Base-by-base conservation (phyloP, 345 rosid species). In the Eucalyptus albens region DNA sequence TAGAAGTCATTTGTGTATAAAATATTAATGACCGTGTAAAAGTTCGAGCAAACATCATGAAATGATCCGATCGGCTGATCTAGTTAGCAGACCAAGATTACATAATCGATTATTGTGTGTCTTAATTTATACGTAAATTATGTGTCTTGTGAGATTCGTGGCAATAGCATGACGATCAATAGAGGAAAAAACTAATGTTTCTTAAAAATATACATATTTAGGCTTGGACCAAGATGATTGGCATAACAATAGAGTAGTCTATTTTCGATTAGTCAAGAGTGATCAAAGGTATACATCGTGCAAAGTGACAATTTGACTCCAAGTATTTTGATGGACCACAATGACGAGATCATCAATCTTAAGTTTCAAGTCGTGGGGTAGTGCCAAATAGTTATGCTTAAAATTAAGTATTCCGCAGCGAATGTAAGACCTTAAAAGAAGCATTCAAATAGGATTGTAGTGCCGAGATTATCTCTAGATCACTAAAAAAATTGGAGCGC, bases 381-480 rank as follows among this genome's bases (percentile, higher is more conserved):
- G 2, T 16, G 24, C 22, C 22, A 33, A 69, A 33, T 16, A 33
- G 2, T 33, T 31, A 69, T 17, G 44, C 7, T 40, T 69, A 40
- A 33, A 69, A 69, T 72, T 3, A 11, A 33, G 22, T 10, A 19
- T 72, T 19, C 22, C 3, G 1, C 2, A 33, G 3, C 2, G 7
- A 31, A 69, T 3, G 7, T 19, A 11, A 11, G 27, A 37, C 26
- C 4, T 19, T 37, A 6, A 37, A 19, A 72, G 7, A 6, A 72
- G 6, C 26, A 5, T 21, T 17, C 15, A 1, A 37, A 16, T 67
- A 11, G 0, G 3, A 19, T 37, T 6, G 45, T 0, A 72, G 14
- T 6, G 7, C 8, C 8, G 8, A 37, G 8, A 37, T 19, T 33
- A 5, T 33, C 14, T 33, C 5, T 19, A 19, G 26, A 33, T 21